Percentiles rank a stretch among this genome's conserved stretches.
These are phyloP conservation scores for Pigoraptor vietnamica DNA, from an alignment of 78 protist species.

Conservation along the genomic window DNA sequence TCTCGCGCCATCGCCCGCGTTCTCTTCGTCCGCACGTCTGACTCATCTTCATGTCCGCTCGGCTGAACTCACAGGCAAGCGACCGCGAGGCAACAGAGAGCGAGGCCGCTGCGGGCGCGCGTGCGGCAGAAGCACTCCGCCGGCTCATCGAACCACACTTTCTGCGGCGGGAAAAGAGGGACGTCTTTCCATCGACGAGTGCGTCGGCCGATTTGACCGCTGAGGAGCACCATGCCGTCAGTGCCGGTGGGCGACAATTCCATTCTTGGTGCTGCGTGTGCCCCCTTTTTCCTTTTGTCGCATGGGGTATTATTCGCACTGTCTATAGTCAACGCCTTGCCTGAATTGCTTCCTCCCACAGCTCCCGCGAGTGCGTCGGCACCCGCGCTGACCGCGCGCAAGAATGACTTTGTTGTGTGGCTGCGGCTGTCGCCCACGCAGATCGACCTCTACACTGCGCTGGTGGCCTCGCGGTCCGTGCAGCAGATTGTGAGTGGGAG, in stretches of 20 bases:
- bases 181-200: background rate
- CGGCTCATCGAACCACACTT: constrained; percentile 52
- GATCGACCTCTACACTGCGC: constrained; percentile 34
- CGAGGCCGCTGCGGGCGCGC: constrained; percentile 13
- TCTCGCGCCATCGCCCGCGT: too few species aligned
- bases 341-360: too few species aligned
- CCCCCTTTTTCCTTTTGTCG: background rate
- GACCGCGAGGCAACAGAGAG: constrained; percentile 2
- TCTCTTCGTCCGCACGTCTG: too few species aligned
- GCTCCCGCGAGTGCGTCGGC: background rate
- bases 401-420: constrained; percentile 72
- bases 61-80: too few species aligned
- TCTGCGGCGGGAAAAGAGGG: constrained; percentile 67
- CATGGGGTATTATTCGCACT: too few species aligned
- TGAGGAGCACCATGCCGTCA: background rate
- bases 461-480: constrained; percentile 32
- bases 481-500: background rate
- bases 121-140: constrained; percentile 39
- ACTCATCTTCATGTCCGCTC: too few species aligned
- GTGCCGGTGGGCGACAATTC: background rate
- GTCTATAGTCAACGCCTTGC: too few species aligned
- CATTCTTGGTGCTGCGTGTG: background rate
- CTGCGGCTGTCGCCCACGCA: constrained; percentile 41
- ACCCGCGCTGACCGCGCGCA: background rate
- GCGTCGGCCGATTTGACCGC: background rate